Conservation (phyloP, 257 asterid genomes). For the Verbascum thapsus region DNA sequence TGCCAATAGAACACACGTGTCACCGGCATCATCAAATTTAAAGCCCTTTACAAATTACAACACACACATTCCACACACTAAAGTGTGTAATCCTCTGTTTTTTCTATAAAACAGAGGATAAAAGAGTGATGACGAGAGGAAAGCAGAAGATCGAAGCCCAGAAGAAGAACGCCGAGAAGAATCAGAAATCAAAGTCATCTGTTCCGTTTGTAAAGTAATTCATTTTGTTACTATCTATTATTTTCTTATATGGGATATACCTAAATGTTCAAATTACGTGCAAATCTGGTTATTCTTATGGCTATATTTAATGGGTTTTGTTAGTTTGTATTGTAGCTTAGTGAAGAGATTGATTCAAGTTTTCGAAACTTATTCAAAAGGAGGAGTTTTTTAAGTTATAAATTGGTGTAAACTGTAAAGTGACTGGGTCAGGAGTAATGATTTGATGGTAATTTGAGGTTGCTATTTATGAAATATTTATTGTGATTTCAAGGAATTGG, state of each 20-base stretch:
- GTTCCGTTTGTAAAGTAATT: conserved; percentile 50
- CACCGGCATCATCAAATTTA: no score
- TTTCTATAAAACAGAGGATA: no score
- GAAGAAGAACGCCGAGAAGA: conserved; percentile 50
- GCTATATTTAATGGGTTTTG: neutral
- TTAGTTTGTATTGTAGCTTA: neutral
- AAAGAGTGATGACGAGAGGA: conserved; percentile 48
- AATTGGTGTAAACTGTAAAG: neutral
- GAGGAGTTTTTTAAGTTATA: neutral
- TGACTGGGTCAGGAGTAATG: neutral
- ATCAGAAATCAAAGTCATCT: conserved; percentile 52
- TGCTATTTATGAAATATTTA: neutral
- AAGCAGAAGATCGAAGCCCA: conserved; percentile 66
- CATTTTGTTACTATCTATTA: neutral
- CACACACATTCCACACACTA: neutral
- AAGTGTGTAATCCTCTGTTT: neutral
- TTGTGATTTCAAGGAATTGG: no score
- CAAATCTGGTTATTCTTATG: neutral
- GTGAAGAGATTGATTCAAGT: neutral
- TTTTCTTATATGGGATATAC: neutral
- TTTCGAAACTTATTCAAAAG: no score
- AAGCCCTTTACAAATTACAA: no score
- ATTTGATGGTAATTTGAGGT: neutral
- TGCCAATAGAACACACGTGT: no score
- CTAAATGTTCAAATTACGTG: neutral